phyloP scores from a whole-genome alignment of 495 filamentous ascomycete species.

The Xeromyces bisporus region DNA sequence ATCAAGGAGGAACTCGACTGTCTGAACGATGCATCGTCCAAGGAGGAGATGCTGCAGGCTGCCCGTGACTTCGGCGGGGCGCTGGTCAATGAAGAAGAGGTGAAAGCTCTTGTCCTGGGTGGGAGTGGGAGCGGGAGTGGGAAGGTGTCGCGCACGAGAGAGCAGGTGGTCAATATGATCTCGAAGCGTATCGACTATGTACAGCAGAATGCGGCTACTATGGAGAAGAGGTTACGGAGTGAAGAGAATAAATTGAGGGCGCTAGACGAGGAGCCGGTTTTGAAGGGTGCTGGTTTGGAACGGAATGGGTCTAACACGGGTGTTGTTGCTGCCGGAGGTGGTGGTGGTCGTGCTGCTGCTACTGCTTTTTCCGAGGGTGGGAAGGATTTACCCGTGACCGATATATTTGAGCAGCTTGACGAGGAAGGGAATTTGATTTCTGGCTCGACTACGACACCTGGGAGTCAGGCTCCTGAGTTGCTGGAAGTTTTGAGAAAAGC shows the following conservation, averaged over 20 bases:
- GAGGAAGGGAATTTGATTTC: conserved; percentile 76
- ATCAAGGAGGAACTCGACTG: conserved; percentile 59
- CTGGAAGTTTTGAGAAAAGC: conserved; percentile 53
- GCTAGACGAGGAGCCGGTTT: conserved; percentile 16
- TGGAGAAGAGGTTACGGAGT: conserved; percentile 49
- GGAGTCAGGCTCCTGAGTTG: conserved; percentile 42
- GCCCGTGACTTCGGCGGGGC: conserved; percentile 33
- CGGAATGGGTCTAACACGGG: too few species aligned
- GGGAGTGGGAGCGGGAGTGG: too few species aligned
- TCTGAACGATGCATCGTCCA: conserved; percentile 31
- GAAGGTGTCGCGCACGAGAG: conserved; percentile 25
- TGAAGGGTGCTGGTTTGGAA: conserved; percentile 24
- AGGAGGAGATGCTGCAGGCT: conserved; percentile 33
- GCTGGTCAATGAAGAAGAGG: conserved; percentile 40
- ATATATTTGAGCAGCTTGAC: conserved; percentile 84
- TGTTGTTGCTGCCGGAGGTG: too few species aligned
- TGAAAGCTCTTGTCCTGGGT: conserved; percentile 19
- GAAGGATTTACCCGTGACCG: conserved; percentile 50
- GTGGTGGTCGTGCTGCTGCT: not conserved
- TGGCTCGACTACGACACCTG: conserved; percentile 40
- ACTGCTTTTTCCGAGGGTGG: conserved; percentile 6
- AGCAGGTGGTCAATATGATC: conserved; percentile 52
- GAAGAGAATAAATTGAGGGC: conserved; percentile 52
- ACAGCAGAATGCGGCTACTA: conserved; percentile 47
- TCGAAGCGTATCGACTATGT: conserved; percentile 76